Percentiles rank a stretch among this genome's conserved stretches.
These are phyloP conservation scores for Fusarium protoensiforme DNA, from an alignment of 2,329 filamentous ascomycete genomes.

Conservation along the genomic window DNA sequence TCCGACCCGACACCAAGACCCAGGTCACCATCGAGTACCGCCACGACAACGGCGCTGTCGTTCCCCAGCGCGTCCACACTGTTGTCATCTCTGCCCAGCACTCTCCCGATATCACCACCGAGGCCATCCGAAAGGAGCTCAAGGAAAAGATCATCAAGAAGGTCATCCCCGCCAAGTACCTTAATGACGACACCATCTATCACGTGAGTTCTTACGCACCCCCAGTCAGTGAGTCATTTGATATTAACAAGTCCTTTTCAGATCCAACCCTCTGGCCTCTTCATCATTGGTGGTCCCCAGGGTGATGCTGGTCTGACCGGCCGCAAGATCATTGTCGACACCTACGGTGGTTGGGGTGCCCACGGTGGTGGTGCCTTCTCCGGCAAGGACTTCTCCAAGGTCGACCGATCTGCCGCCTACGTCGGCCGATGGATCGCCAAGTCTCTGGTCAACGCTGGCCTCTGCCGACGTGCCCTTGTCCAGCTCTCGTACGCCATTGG, in stretches of 20 bases:
- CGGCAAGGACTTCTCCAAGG: conserved; percentile 99
- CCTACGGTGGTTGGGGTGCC: conserved; percentile 99
- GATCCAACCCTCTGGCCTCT: conserved; percentile 97
- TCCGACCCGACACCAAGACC: conserved; percentile 99
- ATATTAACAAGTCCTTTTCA: conserved; percentile 39
- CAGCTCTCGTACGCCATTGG: conserved; percentile 99
- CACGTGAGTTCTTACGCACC: conserved; percentile 71
- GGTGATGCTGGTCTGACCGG: conserved; percentile 98
- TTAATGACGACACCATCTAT: conserved; percentile 94
- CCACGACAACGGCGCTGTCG: conserved; percentile 92
- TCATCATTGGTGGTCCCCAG: conserved; percentile 99
- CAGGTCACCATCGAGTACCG: conserved; percentile 99
- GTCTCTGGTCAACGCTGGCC: conserved; percentile 89
- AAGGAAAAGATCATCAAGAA: conserved; percentile 97
- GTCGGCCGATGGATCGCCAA: conserved; percentile 99
- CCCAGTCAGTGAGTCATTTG: not conserved
- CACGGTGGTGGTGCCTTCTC: conserved; percentile 99
- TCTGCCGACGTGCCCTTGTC: conserved; percentile 92
- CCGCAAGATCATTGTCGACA: conserved; percentile 99
- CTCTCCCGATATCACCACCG: conserved; percentile 86
- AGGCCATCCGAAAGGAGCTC: conserved; percentile 93
- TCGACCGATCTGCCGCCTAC: conserved; percentile 98
- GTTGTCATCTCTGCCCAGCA: conserved; percentile 98
- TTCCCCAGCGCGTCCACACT: conserved; percentile 93
- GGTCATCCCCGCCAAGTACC: conserved; percentile 91